Base-by-base conservation (phyloP, 805 yeast genomes). In the Pichia paraexigua region DNA sequence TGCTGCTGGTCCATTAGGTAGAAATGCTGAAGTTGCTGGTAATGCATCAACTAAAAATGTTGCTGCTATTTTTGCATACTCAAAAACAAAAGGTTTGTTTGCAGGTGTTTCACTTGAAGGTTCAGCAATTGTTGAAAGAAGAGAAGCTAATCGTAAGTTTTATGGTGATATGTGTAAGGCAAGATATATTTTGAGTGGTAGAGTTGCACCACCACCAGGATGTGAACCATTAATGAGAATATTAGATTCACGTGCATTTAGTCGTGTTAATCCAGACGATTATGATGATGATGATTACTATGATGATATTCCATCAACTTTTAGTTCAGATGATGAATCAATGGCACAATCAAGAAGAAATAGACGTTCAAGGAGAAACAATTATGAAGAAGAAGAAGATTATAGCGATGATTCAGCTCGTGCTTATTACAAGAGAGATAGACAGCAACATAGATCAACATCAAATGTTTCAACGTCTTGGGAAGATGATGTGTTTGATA, bases 81-180 rank as follows among this genome's bases (percentile, higher is more conserved):
- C 97, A 13, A 92, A 94, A 69, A 90, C 97, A 4, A 92, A 94
- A 68, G 99, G 99, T 56, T 76, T 94, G 47, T 92, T 88, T 71
- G 99, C 99, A 0, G 99, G 99, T 63, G 95, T 92, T 20, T 92
- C 98, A 1, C 77, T 92, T 48, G 99, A 92, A 71, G 99, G 99
- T 30, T 90, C 97, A 1, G 96, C 92, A 17, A 80, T 94, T 53
- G 76, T 94, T n/a, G 99, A 94, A 70, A 85, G 99, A 73, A 80
- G 98, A 70, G 98, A 94, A 62, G 96, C 98, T 27, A 92, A 92
- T 69, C 77, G 96, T 63, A 92, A 92, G 70, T 92, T 92, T 64
- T 92, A 92, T 65, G 98, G 99, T 40, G 77, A 76, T 59, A 81
- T 78, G 58, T 86, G 96, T 66, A 90, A 94, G 53, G 95, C 97